Conservation (phyloP, 2,329 filamentous ascomycete genomes). For the Alternaria gansuensis region DNA sequence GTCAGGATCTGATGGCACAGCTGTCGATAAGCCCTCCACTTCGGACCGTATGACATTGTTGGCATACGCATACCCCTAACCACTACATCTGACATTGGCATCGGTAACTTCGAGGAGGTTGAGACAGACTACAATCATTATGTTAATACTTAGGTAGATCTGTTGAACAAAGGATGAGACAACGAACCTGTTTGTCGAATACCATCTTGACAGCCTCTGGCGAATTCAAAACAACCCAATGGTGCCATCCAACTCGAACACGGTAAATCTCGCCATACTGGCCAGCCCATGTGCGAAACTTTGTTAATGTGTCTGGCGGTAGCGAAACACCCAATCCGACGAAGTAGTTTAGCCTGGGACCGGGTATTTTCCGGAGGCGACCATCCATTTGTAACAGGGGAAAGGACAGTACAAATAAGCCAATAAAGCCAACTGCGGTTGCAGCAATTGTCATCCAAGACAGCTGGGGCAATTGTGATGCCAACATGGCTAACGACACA, state of each 20-base stretch:
- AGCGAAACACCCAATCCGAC: neutral
- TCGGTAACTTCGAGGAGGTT: conserved; percentile 25
- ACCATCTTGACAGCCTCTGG: conserved; percentile 55
- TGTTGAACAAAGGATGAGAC: neutral
- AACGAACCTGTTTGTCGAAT: conserved; percentile 46
- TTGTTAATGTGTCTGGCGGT: neutral
- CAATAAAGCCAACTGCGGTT: neutral
- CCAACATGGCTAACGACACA: neutral
- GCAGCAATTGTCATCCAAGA: conserved; percentile 1
- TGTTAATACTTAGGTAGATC: neutral
- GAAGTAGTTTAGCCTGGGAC: neutral
- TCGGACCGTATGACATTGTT: conserved; percentile 48
- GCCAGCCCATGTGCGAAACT: neutral
- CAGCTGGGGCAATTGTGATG: neutral
- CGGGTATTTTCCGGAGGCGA: neutral
- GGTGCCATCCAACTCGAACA: conserved; percentile 52
- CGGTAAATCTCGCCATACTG: conserved; percentile 55
- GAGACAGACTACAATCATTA: neutral
- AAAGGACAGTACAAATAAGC: neutral
- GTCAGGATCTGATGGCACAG: conserved; percentile 49
- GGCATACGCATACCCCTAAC: conserved; percentile 50
- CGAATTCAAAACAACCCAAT: conserved; percentile 55
- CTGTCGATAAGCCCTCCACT: conserved; percentile 50
- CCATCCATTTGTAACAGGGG: neutral
- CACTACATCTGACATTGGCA: conserved; percentile 50